A percentile compares a stretch with the other conserved stretches of the same genome.
Conservation (phyloP, 2,329 filamentous ascomycete genomes). For the Beauveria bassiana region DNA sequence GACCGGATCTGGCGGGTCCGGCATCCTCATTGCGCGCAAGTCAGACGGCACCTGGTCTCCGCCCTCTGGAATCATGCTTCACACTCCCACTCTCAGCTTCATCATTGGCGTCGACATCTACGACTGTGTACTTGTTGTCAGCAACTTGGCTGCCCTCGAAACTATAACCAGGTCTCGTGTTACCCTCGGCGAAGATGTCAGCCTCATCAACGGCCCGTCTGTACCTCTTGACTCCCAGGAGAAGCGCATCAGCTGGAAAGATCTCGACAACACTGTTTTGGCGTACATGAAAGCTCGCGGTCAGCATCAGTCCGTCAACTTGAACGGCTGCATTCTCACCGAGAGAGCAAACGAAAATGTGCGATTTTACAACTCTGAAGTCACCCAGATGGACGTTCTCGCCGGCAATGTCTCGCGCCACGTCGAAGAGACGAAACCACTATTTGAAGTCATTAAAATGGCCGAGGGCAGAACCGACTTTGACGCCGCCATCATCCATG, state of each 20-base stretch:
- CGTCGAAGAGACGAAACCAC: constrained; percentile 45
- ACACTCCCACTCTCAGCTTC: constrained; percentile 83
- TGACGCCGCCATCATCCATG: constrained; percentile 59
- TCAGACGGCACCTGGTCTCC: constrained; percentile 87
- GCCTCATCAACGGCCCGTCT: constrained; percentile 68
- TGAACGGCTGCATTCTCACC: constrained; percentile 49
- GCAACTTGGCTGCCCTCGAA: constrained; percentile 75
- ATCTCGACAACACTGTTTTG: constrained; percentile 46
- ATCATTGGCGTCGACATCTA: constrained; percentile 90
- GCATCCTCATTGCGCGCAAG: constrained; percentile 75
- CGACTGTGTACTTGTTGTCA: constrained; percentile 90
- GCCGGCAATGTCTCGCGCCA: constrained; percentile 48
- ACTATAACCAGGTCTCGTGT: constrained; percentile 73
- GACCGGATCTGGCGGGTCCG: constrained; percentile 83
- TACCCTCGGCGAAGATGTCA: constrained; percentile 75
- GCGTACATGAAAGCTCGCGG: constrained; percentile 53
- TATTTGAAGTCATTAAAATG: constrained; percentile 79
- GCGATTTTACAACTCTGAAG: constrained; percentile 44
- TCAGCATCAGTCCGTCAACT: constrained; percentile 45
- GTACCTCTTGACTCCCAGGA: constrained; percentile 46
- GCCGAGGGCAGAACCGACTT: constrained; percentile 77
- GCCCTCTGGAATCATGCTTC: constrained; percentile 82
- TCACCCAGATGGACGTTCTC: constrained; percentile 49
- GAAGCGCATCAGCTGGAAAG: constrained; percentile 42
- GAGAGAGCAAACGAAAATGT: constrained; percentile 54